Evolutionary conservation across 2,329 filamentous ascomycete species (phyloP).

Genomic region (Pseudogymnoascus sp.): DNA sequence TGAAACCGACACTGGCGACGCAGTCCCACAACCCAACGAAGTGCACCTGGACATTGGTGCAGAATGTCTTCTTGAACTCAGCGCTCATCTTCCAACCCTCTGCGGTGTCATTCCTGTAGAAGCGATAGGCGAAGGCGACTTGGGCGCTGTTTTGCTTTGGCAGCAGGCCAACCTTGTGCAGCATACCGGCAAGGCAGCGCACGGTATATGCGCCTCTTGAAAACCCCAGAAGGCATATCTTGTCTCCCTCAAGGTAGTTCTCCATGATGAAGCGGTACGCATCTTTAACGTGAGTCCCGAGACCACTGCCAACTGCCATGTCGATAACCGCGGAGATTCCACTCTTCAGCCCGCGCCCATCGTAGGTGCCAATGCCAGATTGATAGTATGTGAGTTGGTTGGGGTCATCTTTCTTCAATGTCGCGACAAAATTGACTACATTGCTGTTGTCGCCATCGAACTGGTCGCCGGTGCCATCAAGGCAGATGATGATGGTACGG

Average conservation of each 20-base stretch:
- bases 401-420: constrained; percentile 37
- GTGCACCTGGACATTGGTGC: constrained; percentile 36
- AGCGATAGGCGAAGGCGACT: constrained; percentile 38
- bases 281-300: constrained; percentile 36
- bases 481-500: constrained; percentile 32
- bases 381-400: constrained; percentile 38
- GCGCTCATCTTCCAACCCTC: constrained; percentile 35
- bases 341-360: constrained; percentile 32
- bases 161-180: constrained; percentile 37
- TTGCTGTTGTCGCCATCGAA: constrained; percentile 39
- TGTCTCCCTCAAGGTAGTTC: constrained; percentile 40
- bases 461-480: constrained; percentile 40
- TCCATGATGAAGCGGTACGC: constrained; percentile 42
- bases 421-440: constrained; percentile 38
- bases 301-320: constrained; percentile 38
- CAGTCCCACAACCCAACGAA: constrained; percentile 39
- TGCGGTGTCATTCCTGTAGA: constrained; percentile 36
- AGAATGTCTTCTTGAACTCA: constrained; percentile 41
- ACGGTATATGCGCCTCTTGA: constrained; percentile 45
- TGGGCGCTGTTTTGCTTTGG: constrained; percentile 59
- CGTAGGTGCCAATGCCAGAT: constrained; percentile 41
- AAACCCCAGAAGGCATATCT: constrained; percentile 44
- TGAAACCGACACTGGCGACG: constrained; percentile 37
- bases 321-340: constrained; percentile 35
- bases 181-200: constrained; percentile 40